Percentiles rank a stretch among this genome's conserved stretches.
Conservation (phyloP, 148 eudicot species). For the Gaultheria prostrata region DNA sequence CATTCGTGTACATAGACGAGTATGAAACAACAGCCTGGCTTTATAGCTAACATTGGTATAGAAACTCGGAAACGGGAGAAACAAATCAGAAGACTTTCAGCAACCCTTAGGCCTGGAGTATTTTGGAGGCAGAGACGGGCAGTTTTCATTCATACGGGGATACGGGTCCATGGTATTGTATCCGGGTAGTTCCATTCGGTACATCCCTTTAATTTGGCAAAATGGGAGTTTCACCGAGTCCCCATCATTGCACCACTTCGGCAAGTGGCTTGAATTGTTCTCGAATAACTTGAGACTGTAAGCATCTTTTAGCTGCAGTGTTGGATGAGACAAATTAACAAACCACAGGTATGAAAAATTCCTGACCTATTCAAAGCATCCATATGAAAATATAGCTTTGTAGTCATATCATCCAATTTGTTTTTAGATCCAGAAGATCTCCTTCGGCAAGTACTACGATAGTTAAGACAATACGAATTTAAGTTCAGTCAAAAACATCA, state of each 20-base stretch:
- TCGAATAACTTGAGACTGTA: constrained; percentile 82
- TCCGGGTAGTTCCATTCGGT: constrained; percentile 86
- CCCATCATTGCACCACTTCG: constrained; percentile 86
- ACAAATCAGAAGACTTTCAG: constrained; percentile 26
- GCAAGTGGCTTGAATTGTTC: constrained; percentile 66
- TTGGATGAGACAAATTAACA: not conserved
- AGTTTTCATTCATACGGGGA: constrained; percentile 80
- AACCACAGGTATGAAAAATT: not conserved
- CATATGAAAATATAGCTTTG: not conserved
- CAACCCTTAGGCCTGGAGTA: constrained; percentile 61
- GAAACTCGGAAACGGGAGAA: not conserved
- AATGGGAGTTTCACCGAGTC: constrained; percentile 73
- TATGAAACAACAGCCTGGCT: not conserved
- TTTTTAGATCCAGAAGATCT: not conserved
- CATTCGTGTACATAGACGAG: not conserved
- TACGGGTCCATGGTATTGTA: constrained; percentile 77
- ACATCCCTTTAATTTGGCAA: constrained; percentile 89
- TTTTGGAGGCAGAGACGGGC: constrained; percentile 84
- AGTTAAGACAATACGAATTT: not conserved
- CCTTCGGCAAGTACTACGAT: not conserved
- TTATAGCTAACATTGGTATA: not conserved
- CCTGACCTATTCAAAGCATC: not conserved
- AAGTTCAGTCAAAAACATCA: not conserved
- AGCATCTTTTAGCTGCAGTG: constrained; percentile 86
- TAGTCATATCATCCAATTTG: constrained; percentile 3